Percentiles rank a stretch among this genome's conserved stretches.
These are phyloP conservation scores for Przewalskia tangutica DNA, from an alignment of 257 asterid species.

Conservation along the genomic window DNA sequence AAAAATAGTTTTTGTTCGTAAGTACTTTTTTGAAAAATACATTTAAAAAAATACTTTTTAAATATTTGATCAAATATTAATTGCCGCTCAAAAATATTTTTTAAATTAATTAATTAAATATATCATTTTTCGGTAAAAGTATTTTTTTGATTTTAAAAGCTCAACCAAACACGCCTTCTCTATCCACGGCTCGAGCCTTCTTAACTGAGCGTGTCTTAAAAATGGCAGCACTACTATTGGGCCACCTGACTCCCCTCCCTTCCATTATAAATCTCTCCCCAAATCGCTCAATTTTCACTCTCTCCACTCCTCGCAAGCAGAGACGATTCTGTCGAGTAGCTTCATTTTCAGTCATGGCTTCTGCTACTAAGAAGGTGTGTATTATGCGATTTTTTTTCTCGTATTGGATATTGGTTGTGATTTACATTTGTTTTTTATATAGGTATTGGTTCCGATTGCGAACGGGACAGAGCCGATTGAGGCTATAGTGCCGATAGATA, in stretches of 20 bases:
- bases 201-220: not conserved
- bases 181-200: not conserved
- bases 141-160: too few species aligned
- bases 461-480: slow-evolving; percentile 95
- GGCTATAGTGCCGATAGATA: slow-evolving; percentile 77
- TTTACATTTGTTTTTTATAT: slow-evolving; percentile 8
- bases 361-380: slow-evolving; percentile 41
- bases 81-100: too few species aligned
- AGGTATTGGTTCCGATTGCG: slow-evolving; percentile 98
- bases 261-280: slow-evolving; percentile 13
- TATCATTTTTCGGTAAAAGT: too few species aligned
- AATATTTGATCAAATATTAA: too few species aligned
- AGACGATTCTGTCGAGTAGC: slow-evolving; percentile 27
- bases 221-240: slow-evolving; percentile 5
- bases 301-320: slow-evolving; percentile 15
- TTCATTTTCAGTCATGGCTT: slow-evolving; percentile 53
- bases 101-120: too few species aligned
- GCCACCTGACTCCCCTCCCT: slow-evolving; percentile 36
- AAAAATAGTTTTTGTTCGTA: too few species aligned
- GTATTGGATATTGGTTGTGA: not conserved
- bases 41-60: too few species aligned
- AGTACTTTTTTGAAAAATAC: too few species aligned
- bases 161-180: not conserved
- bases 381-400: too few species aligned
- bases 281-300: slow-evolving; percentile 9